Base-by-base conservation (phyloP, 495 filamentous ascomycete species). In the Lasiosphaeris hirsuta region DNA sequence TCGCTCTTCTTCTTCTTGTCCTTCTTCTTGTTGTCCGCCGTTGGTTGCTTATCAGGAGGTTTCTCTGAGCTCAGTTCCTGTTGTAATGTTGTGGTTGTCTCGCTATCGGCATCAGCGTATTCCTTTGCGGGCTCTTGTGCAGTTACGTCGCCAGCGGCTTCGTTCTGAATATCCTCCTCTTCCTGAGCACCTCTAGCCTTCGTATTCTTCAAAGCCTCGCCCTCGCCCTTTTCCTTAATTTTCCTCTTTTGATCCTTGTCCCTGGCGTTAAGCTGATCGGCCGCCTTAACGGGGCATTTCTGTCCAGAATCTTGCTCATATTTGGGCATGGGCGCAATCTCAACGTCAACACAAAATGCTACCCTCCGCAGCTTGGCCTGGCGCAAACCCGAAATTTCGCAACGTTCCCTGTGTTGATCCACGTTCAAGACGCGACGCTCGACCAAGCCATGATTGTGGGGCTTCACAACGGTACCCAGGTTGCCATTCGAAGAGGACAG, bases 271-370 rank as follows among this genome's bases (percentile, higher is more conserved):
- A 30, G 23, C 23, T 30, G 2, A 30, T 30, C 23, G 23, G 23
- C 23, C 23, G 23, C 23, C 23, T 30, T 30, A 30, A 30, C 23
- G 23, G 23, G 23, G 23, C 23, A 30, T 56, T 63, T 64, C 3
- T 57, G 60, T 4, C 23, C 48, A 0, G 53, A 14, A 19, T 65
- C 79, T 9, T 85, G 82, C 17, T 55, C 67, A 59, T 87, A 82
- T 57, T 72, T 76, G 4, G 81, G 79, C 69, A 79, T 78, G 19
- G 74, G 78, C 41, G 94, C 92, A 64, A 98, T 94, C 73, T 98
- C 94, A 10, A 98, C 94, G 69, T 98, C 94, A 4, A 98, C 94
- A 61, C 89, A 96, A 63, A 98, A 98, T 1, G 92, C 89, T 1
- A 98, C 94, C 36, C 90, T 81, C 17, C 91, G 81, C 35, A 98